phyloP scores from a whole-genome alignment of 2,329 filamentous ascomycete species.

The Nothopassalora personata region DNA sequence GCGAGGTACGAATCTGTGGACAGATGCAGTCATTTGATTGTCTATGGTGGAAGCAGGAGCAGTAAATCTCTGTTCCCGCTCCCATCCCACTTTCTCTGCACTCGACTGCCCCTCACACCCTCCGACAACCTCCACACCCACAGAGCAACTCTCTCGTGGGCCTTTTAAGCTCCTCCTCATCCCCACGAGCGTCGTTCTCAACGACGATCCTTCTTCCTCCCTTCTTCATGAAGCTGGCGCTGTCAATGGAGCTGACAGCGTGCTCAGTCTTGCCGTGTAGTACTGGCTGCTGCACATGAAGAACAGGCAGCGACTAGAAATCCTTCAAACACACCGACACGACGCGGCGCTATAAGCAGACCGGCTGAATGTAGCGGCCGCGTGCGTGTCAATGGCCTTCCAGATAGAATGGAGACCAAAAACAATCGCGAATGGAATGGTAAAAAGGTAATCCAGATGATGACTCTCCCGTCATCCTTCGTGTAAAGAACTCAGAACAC shows the following conservation, averaged over 20 bases:
- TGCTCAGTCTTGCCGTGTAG: conserved; percentile 1
- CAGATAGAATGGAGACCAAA: conserved; percentile 6
- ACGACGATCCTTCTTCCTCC: background rate
- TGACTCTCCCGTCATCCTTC: background rate
- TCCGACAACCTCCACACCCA: background rate
- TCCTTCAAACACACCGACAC: background rate
- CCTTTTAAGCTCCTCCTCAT: background rate
- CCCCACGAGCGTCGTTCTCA: background rate
- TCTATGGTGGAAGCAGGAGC: background rate
- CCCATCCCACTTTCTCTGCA: background rate
- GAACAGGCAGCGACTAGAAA: conserved; percentile 2
- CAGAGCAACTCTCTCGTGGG: background rate
- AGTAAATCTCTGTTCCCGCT: background rate
- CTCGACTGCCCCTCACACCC: conserved; percentile 1
- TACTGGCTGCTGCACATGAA: background rate
- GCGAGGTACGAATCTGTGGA: background rate
- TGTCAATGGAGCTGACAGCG: background rate
- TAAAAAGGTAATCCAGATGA: background rate
- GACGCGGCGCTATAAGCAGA: conserved; percentile 9
- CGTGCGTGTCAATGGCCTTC: background rate
- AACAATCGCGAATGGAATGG: conserved; percentile 10
- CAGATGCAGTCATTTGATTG: background rate
- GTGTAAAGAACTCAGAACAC: background rate
- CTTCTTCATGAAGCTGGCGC: background rate
- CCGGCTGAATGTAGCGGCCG: conserved; percentile 13